phyloP scores from a whole-genome alignment of 2,329 filamentous ascomycete species.

The Trichophyton benhamiae region DNA sequence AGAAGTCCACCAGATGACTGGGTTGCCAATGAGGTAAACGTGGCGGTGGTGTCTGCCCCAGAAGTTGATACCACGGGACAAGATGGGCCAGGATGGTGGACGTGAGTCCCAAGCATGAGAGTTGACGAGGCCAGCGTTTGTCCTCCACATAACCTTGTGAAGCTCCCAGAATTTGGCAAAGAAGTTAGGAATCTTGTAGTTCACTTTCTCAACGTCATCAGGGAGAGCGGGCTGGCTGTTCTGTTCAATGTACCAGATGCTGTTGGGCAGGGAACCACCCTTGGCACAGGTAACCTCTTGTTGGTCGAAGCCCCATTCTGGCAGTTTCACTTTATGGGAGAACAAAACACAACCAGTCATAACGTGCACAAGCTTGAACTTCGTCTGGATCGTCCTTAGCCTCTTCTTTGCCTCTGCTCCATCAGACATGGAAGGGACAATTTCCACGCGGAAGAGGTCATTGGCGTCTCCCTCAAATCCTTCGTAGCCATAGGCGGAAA shows the following conservation, averaged over 20 bases:
- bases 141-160: conserved; percentile 97
- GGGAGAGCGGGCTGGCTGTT: conserved; percentile 74
- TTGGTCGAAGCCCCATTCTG: conserved; percentile 94
- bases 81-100: conserved; percentile 80
- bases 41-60: conserved; percentile 92
- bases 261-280: conserved; percentile 86
- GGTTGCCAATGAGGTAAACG: conserved; percentile 93
- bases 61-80: conserved; percentile 95
- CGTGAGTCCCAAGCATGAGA: conserved; percentile 98
- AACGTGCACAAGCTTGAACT: conserved; percentile 86
- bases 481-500: conserved; percentile 93
- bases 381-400: conserved; percentile 85
- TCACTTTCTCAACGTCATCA: conserved; percentile 75
- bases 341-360: conserved; percentile 96
- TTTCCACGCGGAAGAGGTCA: conserved; percentile 88
- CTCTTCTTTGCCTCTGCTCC: conserved; percentile 67
- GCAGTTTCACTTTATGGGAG: conserved; percentile 97
- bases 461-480: conserved; percentile 96
- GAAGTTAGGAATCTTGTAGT: conserved; percentile 90
- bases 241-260: conserved; percentile 88
- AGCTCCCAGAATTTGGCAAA: conserved; percentile 96
- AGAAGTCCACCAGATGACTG: conserved; percentile 85
- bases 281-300: conserved; percentile 97
- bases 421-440: conserved; percentile 78
- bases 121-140: conserved; percentile 89